Evolutionary conservation across 1,284 basidiomycete genomes (phyloP).

Genomic region (Moesziomyces sp.): DNA sequence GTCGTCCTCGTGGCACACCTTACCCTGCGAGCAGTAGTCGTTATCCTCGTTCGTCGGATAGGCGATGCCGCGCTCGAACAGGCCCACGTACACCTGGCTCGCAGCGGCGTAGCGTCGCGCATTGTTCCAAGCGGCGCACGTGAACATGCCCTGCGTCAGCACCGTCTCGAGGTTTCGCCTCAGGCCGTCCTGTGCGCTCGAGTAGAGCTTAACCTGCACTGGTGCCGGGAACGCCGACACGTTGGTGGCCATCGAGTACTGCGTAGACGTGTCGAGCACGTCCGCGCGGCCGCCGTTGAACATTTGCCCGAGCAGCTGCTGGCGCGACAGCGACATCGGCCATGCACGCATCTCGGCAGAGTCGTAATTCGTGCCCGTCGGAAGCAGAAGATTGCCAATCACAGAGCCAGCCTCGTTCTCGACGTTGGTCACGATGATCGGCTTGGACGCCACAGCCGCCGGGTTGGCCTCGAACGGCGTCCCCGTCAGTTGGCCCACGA

Average conservation of each 20-base stretch:
- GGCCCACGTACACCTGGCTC: constrained; percentile 25
- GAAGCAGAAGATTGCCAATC: constrained; percentile 22
- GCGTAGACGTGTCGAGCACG: neutral
- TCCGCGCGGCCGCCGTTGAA: constrained; percentile 42
- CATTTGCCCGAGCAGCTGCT: constrained; percentile 28
- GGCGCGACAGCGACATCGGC: constrained; percentile 14
- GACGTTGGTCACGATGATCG: constrained; percentile 51
- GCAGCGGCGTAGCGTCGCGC: constrained; percentile 26
- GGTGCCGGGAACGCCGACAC: constrained; percentile 11
- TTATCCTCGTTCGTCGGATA: constrained; percentile 45
- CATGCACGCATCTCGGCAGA: constrained; percentile 13
- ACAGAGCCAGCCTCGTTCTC: constrained; percentile 50
- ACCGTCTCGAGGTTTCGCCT: constrained; percentile 35
- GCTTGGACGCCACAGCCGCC: constrained; percentile 2
- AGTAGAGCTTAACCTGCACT: neutral
- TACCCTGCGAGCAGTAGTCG: constrained; percentile 43
- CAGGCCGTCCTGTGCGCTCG: constrained; percentile 25
- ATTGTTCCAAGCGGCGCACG: constrained; percentile 46
- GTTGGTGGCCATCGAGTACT: constrained; percentile 23
- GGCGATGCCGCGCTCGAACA: constrained; percentile 34
- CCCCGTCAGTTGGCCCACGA: constrained; percentile 35
- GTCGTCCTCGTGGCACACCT: constrained; percentile 62
- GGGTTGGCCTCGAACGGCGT: constrained; percentile 24
- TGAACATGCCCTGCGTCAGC: constrained; percentile 52
- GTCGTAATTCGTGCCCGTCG: constrained; percentile 7